phyloP scores from a whole-genome alignment of 306 rosid genomes.

The Parietaria judaica region DNA sequence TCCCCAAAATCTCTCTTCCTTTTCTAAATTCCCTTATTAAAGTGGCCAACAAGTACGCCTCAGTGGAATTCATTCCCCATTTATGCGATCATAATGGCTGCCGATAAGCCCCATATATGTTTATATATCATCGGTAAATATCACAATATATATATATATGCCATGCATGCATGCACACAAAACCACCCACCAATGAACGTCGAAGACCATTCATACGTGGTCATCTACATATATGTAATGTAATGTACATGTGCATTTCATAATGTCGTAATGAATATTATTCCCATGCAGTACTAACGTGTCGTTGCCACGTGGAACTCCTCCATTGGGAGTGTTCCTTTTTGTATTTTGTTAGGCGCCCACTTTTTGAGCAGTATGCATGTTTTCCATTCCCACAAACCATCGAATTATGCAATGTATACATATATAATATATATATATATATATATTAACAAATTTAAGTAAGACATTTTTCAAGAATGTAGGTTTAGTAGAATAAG shows the following conservation, averaged over 20 bases:
- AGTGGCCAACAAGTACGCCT: slow-evolving; percentile 52
- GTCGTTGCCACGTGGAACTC: background rate
- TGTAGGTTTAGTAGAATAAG: too few species aligned
- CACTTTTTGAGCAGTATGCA: slow-evolving; percentile 1
- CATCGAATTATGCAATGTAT: too few species aligned
- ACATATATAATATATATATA: too few species aligned
- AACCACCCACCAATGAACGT: slow-evolving; percentile 6
- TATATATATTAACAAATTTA: too few species aligned
- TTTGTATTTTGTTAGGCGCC: slow-evolving; percentile 2
- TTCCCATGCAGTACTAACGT: background rate
- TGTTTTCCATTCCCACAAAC: too few species aligned
- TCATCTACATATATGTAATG: background rate
- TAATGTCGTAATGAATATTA: too few species aligned
- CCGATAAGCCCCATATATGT: slow-evolving; percentile 30
- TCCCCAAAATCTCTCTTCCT: slow-evolving; percentile 21
- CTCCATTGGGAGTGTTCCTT: slow-evolving; percentile 1
- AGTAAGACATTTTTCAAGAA: too few species aligned
- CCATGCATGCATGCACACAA: background rate
- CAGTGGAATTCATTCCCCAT: slow-evolving; percentile 25
- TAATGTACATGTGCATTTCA: too few species aligned
- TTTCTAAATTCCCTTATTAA: slow-evolving; percentile 12
- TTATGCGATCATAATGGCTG: slow-evolving; percentile 23
- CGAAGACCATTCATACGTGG: background rate
- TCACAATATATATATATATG: background rate
- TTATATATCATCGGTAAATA: too few species aligned